These are phyloP conservation scores for Halophytophthora batemanensis DNA, from an alignment of 352 stramenopile species.

Conservation along the genomic window DNA sequence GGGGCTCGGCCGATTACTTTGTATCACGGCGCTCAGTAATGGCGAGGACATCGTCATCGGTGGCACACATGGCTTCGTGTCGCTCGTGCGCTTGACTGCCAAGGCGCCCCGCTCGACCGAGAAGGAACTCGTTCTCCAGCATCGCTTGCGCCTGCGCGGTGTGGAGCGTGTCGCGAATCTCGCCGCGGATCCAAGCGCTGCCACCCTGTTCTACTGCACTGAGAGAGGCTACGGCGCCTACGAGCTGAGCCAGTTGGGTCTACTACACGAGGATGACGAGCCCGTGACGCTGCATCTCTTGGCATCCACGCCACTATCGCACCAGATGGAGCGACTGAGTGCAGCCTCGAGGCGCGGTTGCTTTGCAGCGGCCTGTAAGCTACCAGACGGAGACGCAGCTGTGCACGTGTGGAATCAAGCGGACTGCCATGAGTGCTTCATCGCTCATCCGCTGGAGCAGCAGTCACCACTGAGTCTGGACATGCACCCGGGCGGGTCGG, in stretches of 20 bases:
- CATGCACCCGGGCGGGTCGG: slow-evolving; percentile 51
- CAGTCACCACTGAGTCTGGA: slow-evolving; percentile 46
- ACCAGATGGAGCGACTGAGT: slow-evolving; percentile 36
- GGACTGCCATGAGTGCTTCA: slow-evolving; percentile 56
- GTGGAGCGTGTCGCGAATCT: slow-evolving; percentile 47
- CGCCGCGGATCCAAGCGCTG: slow-evolving; percentile 42
- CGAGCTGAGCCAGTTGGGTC: slow-evolving; percentile 68
- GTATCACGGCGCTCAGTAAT: slow-evolving; percentile 40
- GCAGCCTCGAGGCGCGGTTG: slow-evolving; percentile 40
- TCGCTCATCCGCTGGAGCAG: slow-evolving; percentile 46
- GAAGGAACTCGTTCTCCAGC: slow-evolving; percentile 70
- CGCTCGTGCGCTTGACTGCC: slow-evolving; percentile 47
- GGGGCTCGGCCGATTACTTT: slow-evolving; percentile 26
- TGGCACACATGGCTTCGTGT: slow-evolving; percentile 51
- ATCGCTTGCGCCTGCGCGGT: slow-evolving; percentile 47
- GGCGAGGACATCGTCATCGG: slow-evolving; percentile 59
- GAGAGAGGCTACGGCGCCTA: slow-evolving; percentile 59
- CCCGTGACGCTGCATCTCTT: slow-evolving; percentile 38
- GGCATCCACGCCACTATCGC: slow-evolving; percentile 43
- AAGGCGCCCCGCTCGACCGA: slow-evolving; percentile 56
- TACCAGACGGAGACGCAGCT: slow-evolving; percentile 34
- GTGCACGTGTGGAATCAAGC: slow-evolving; percentile 64
- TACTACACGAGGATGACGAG: slow-evolving; percentile 67
- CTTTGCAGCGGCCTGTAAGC: slow-evolving; percentile 42
- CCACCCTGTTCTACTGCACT: slow-evolving; percentile 59